Base-by-base conservation (phyloP, 805 yeast genomes). In the Nadsonia fulvescens region DNA sequence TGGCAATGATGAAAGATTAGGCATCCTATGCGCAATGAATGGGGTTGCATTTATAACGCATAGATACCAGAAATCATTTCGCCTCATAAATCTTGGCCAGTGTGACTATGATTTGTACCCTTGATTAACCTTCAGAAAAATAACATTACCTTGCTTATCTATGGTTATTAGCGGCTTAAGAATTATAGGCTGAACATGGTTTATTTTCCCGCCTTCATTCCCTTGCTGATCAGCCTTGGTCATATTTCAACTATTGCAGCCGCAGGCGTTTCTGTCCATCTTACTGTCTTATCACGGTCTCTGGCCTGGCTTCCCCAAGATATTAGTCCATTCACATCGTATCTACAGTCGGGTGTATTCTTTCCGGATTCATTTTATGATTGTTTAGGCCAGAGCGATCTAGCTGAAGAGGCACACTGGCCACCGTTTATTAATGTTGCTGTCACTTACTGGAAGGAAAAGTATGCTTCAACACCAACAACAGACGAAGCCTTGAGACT, bases 381-480 rank as follows among this genome's bases (percentile, higher is more conserved):
- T 18, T 73, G 81, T 42, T 46, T 61, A 25, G 66, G 63, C 3
- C 38, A 46, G 14, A 52, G 63, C 3, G 56, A 58, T 7, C 58
- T 59, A 3, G 73, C 76, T 3, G 82, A 73, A 42, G 61, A 51
- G 15, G 54, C 70, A 0, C 81, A 72, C 40, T 72, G 82, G 81
- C 78, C 79, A 0, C 70, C 71, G 1, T 71, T 70, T 38, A 36
- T 71, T 8, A 43, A 50, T 4, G 43, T 46, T 3, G 66, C 70
- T 1, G 60, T 64, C 4, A 35, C 50, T 5, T 46, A 59, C 23
- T 64, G 65, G 44, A 43, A 47, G 15, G 46, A 51, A 14, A 42
- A 42, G 27, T 48, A 51, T 18, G 32, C 32, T 5, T 4, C 21
- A 28, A 8, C 4, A 12, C n/a, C 10, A 4, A 8, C 6, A 14